phyloP scores from a whole-genome alignment of 257 asterid genomes.

The Nicotiana tomentosiformis region DNA sequence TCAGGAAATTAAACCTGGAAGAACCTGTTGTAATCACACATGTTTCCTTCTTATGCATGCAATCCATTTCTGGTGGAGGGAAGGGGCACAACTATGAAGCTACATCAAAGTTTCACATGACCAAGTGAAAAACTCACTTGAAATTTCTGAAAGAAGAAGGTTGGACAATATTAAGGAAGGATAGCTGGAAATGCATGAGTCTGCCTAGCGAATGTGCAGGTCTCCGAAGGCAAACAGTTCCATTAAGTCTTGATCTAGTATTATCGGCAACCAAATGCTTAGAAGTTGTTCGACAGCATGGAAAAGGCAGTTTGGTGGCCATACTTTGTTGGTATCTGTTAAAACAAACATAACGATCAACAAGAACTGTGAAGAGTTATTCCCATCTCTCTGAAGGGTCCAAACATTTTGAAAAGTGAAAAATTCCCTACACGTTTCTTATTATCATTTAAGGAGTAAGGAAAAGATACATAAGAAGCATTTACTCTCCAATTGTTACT shows the following conservation, averaged over 20 bases:
- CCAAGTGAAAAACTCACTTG: constrained; percentile 18
- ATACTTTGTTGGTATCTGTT: not conserved
- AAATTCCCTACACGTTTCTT: not conserved
- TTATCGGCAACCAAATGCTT: not conserved
- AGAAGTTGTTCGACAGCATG: constrained; percentile 1
- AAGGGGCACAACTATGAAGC: constrained; percentile 5
- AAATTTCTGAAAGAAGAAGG: constrained; percentile 16
- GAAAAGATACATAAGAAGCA: not conserved
- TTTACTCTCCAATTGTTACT: not conserved
- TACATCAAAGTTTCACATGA: not conserved
- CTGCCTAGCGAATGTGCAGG: constrained; percentile 17
- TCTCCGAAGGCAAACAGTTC: constrained; percentile 14
- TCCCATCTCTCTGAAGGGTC: not conserved
- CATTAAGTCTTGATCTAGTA: not conserved
- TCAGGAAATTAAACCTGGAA: not conserved
- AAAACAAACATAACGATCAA: not conserved
- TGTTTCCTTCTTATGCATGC: not conserved
- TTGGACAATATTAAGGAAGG: constrained; percentile 8
- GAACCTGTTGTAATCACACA: not conserved
- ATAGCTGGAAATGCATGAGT: constrained; percentile 9
- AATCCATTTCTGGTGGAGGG: not conserved
- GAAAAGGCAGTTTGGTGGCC: constrained; percentile 11
- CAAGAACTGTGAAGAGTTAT: not conserved
- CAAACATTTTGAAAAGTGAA: not conserved
- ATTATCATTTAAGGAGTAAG: not conserved